Evolutionary conservation across 1,284 basidiomycete species (phyloP).

Genomic region (Boletus subluridellus): DNA sequence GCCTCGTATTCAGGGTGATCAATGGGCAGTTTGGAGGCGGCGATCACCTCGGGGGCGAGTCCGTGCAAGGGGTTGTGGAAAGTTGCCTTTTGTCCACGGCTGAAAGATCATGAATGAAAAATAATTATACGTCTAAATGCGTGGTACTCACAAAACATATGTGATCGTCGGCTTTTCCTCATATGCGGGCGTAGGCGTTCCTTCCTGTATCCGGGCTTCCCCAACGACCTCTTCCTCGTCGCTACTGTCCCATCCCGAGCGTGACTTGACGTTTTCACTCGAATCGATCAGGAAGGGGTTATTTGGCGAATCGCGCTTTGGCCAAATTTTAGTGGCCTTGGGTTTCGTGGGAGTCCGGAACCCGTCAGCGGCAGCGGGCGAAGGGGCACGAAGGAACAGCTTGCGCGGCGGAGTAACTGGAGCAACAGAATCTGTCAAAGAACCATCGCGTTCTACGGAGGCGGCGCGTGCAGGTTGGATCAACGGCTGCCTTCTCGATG

Average conservation of each 20-base stretch:
- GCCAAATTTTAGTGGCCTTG: slow-evolving; percentile 28
- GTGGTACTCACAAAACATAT: slow-evolving; percentile 47
- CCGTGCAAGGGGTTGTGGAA: slow-evolving; percentile 33
- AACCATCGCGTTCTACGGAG: slow-evolving; percentile 19
- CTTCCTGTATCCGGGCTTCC: slow-evolving; percentile 26
- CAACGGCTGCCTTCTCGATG: slow-evolving; percentile 33
- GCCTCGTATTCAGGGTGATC: slow-evolving; percentile 33
- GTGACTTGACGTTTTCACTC: slow-evolving; percentile 8
- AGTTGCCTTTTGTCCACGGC: slow-evolving; percentile 35
- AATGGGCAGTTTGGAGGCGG: slow-evolving; percentile 30
- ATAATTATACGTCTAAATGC: background rate
- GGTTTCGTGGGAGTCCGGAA: slow-evolving; percentile 26
- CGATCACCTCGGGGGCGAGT: slow-evolving; percentile 26
- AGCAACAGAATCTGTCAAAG: background rate
- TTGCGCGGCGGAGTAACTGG: slow-evolving; percentile 28
- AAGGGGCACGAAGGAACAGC: slow-evolving; percentile 22
- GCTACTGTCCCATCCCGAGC: slow-evolving; percentile 33
- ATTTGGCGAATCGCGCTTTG: slow-evolving; percentile 49
- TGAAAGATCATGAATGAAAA: slow-evolving; percentile 5
- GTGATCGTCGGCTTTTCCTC: slow-evolving; percentile 48
- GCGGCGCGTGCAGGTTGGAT: slow-evolving; percentile 25
- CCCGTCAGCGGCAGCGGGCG: background rate
- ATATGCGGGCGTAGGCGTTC: slow-evolving; percentile 30
- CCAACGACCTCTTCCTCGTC: slow-evolving; percentile 30
- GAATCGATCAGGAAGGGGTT: slow-evolving; percentile 47